Evolutionary conservation across 306 rosid genomes (phyloP).

Genomic region (Prunus mongolica): DNA sequence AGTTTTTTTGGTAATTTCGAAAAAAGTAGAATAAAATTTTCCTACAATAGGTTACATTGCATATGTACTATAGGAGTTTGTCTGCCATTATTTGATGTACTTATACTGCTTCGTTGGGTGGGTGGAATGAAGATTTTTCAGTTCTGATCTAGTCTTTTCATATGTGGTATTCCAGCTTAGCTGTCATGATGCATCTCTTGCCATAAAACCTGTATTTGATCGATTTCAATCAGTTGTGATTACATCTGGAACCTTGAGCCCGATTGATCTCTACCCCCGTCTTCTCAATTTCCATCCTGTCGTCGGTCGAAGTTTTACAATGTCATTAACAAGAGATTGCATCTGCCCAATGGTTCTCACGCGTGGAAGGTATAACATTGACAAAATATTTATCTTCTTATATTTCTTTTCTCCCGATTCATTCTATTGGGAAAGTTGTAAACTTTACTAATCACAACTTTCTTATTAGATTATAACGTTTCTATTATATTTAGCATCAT

Average conservation of each 20-base stretch:
- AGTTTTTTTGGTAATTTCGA: not conserved
- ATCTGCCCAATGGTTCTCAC: slow-evolving; percentile 99
- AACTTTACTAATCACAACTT: not conserved
- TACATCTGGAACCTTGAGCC: slow-evolving; percentile 95
- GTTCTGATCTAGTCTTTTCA: slow-evolving; percentile 17
- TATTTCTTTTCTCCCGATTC: not conserved
- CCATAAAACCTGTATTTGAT: slow-evolving; percentile 93
- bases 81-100: slow-evolving; percentile 1
- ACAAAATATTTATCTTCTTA: not conserved
- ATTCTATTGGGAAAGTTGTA: not conserved
- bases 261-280: slow-evolving; percentile 89
- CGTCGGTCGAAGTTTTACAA: slow-evolving; percentile 93
- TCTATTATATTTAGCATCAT: slow-evolving; percentile 1
- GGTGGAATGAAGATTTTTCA: not conserved
- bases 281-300: slow-evolving; percentile 93
- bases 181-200: slow-evolving; percentile 97
- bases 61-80: not conserved
- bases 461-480: not conserved
- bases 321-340: slow-evolving; percentile 97
- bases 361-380: slow-evolving; percentile 72
- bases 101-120: not conserved
- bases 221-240: slow-evolving; percentile 93
- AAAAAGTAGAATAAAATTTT: not conserved
- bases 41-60: not conserved
- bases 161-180: slow-evolving; percentile 64